Evolutionary conservation across 306 rosid genomes (phyloP).

Genomic region (Gleditsia sinensis): DNA sequence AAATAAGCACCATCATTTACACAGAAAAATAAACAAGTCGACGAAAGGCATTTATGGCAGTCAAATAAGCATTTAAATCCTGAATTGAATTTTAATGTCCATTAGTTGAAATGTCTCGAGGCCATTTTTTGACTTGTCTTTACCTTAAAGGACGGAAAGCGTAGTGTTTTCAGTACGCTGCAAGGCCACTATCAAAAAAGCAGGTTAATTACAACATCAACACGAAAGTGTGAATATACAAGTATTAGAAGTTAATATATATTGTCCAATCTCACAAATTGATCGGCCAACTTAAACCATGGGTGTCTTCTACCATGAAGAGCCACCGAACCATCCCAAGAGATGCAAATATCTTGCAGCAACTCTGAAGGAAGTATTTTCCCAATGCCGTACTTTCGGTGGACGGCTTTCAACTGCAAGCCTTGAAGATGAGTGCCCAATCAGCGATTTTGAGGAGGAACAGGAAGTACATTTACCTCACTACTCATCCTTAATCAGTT

Average conservation of each 20-base stretch:
- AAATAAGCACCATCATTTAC: slow-evolving; percentile 37
- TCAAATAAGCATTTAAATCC: slow-evolving; percentile 43
- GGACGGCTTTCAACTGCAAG: slow-evolving; percentile 41
- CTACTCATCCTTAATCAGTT: not conserved
- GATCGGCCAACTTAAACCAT: slow-evolving; percentile 39
- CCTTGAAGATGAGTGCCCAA: slow-evolving; percentile 54
- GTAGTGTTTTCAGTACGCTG: slow-evolving; percentile 56
- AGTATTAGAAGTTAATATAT: slow-evolving; percentile 22
- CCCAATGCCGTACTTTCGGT: slow-evolving; percentile 52
- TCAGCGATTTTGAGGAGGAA: slow-evolving; percentile 69
- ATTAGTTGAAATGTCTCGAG: slow-evolving; percentile 43
- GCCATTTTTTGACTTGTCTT: slow-evolving; percentile 71
- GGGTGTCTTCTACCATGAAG: slow-evolving; percentile 76
- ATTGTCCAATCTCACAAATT: slow-evolving; percentile 27
- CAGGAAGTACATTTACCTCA: slow-evolving; percentile 53
- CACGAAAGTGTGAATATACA: slow-evolving; percentile 26
- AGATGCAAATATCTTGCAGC: slow-evolving; percentile 55
- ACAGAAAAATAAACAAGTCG: slow-evolving; percentile 8
- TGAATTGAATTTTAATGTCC: slow-evolving; percentile 14
- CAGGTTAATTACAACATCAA: slow-evolving; percentile 44
- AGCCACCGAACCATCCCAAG: slow-evolving; percentile 58
- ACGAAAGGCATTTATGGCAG: slow-evolving; percentile 9
- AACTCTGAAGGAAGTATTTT: slow-evolving; percentile 62
- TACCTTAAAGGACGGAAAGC: slow-evolving; percentile 64
- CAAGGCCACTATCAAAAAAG: slow-evolving; percentile 69